A percentile compares a stretch with the other conserved stretches of the same genome.
Conservation (phyloP, 1,139 yeast species). For the Zygosaccharomyces pseudobailii region DNA sequence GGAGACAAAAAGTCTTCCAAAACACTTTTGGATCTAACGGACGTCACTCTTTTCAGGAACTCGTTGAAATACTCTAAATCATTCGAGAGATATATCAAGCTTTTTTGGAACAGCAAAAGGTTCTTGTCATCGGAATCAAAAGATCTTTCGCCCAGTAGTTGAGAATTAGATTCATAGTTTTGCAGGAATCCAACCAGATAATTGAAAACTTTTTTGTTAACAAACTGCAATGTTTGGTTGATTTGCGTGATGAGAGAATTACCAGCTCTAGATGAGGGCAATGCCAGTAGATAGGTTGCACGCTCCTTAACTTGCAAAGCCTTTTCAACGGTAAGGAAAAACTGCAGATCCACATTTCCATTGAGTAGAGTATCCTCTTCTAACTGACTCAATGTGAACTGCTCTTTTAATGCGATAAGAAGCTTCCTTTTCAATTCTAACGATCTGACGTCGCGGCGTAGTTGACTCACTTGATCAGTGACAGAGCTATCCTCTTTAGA, state of each 20-base stretch:
- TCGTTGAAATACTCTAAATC: constrained; percentile 43
- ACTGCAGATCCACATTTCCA: constrained; percentile 50
- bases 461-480: constrained; percentile 12
- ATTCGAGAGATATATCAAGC: constrained; percentile 33
- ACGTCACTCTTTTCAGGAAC: constrained; percentile 53
- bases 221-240: constrained; percentile 37
- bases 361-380: constrained; percentile 57
- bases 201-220: constrained; percentile 36
- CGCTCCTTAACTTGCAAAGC: constrained; percentile 61
- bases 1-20: constrained; percentile 59
- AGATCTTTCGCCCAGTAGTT: constrained; percentile 14
- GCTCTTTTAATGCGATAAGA: constrained; percentile 53
- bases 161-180: constrained; percentile 24
- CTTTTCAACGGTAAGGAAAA: constrained; percentile 55
- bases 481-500: constrained; percentile 4
- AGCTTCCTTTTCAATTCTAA: constrained; percentile 51
- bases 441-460: constrained; percentile 32
- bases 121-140: constrained; percentile 22
- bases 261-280: constrained; percentile 69
- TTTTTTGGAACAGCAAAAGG: constrained; percentile 29
- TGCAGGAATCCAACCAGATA: constrained; percentile 35
- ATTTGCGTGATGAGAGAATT: constrained; percentile 60
- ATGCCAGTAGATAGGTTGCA: constrained; percentile 62
- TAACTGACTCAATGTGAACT: constrained; percentile 65
- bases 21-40: constrained; percentile 51